Evolutionary conservation across 768 basidiomycete genomes (phyloP).

Genomic region (Tubosaeta brunneosetosa): DNA sequence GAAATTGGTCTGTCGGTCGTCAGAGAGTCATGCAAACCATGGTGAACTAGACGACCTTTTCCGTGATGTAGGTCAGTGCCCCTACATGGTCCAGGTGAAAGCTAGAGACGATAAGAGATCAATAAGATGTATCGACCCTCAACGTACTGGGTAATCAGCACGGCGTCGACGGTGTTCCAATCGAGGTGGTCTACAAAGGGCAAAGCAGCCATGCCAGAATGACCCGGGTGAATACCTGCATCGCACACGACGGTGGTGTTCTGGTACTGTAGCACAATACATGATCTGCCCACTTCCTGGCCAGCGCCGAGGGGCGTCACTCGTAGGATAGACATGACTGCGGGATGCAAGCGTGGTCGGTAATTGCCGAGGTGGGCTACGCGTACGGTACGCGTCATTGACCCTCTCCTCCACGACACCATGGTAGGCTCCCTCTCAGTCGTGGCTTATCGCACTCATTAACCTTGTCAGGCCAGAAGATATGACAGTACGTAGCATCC

Average conservation of each 20-base stretch:
- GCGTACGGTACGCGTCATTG: conserved; percentile 28
- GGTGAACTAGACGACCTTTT: conserved; percentile 59
- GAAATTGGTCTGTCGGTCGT: conserved; percentile 80
- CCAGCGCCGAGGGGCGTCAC: conserved; percentile 91
- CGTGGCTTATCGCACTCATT: neutral
- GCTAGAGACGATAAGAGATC: conserved; percentile 36
- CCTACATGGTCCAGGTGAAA: conserved; percentile 98
- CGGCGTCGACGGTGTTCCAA: conserved; percentile 94
- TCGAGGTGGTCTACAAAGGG: conserved; percentile 96
- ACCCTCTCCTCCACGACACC: conserved; percentile 17
- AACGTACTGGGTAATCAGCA: conserved; percentile 90
- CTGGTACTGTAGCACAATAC: conserved; percentile 89
- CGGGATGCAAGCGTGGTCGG: conserved; percentile 6
- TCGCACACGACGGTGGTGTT: conserved; percentile 94
- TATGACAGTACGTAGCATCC: conserved; percentile 78
- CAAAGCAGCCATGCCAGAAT: conserved; percentile 86
- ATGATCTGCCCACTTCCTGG: conserved; percentile 94
- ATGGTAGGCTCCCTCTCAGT: conserved; percentile 40
- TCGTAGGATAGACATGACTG: conserved; percentile 55
- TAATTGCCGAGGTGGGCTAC: conserved; percentile 19
- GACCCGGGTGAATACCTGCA: conserved; percentile 90
- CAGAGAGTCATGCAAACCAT: neutral
- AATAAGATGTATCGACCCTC: neutral
- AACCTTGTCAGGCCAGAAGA: conserved; percentile 64
- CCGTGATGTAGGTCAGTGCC: conserved; percentile 91